These are phyloP conservation scores for Pseudogymnoascus sp. DNA, from an alignment of 2,329 filamentous ascomycete species.

Conservation along the genomic window DNA sequence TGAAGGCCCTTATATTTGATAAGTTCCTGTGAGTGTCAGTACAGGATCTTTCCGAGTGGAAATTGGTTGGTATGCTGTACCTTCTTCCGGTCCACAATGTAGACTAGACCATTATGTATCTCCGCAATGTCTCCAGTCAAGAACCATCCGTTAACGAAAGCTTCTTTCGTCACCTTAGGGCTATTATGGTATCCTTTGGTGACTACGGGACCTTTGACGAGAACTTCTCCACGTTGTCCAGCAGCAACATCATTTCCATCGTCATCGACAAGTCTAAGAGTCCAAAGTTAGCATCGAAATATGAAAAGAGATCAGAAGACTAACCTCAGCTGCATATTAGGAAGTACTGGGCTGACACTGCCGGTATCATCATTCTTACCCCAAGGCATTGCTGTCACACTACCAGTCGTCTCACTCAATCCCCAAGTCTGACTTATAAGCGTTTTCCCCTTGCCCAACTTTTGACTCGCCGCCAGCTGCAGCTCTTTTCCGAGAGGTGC, in stretches of 20 bases:
- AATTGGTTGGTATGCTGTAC: not conserved
- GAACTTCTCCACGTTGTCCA: constrained; percentile 59
- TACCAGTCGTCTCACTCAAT: constrained; percentile 77
- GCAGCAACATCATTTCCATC: constrained; percentile 42
- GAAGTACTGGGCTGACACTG: constrained; percentile 57
- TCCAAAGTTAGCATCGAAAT: not conserved
- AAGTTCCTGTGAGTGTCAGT: constrained; percentile 32
- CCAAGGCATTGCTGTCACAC: constrained; percentile 56
- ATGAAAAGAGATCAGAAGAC: not conserved
- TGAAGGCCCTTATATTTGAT: constrained; percentile 38
- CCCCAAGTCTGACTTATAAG: constrained; percentile 47
- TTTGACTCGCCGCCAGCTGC: constrained; percentile 41
- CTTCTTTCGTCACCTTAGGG: constrained; percentile 24
- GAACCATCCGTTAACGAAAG: not conserved
- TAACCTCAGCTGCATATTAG: constrained; percentile 43
- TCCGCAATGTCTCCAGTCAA: not conserved
- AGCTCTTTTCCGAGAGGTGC: constrained; percentile 52
- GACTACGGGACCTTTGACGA: constrained; percentile 60
- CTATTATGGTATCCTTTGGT: constrained; percentile 71
- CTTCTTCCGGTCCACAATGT: constrained; percentile 65
- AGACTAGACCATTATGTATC: constrained; percentile 36
- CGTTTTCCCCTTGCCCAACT: constrained; percentile 49
- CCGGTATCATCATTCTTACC: constrained; percentile 33
- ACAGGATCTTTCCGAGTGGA: not conserved
- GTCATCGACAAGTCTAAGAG: constrained; percentile 50